Percentiles rank a stretch among this genome's conserved stretches.
phyloP scores from a whole-genome alignment of 2,329 filamentous ascomycete genomes.

The Apiospora rasikravindrae region DNA sequence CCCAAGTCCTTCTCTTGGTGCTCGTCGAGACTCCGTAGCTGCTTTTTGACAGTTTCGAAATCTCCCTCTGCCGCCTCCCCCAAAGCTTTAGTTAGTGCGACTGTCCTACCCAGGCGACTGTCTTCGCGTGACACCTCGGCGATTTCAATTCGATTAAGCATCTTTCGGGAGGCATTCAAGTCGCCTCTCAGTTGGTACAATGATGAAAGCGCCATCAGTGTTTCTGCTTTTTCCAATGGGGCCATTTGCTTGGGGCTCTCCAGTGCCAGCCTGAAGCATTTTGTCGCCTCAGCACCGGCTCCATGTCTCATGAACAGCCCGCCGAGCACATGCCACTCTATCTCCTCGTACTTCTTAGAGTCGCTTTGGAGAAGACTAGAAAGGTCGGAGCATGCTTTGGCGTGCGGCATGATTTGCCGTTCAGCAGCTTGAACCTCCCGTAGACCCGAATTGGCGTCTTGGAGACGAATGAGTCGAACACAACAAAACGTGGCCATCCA shows the following conservation, averaged over 20 bases:
- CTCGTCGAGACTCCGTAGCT: background rate
- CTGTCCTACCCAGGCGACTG: background rate
- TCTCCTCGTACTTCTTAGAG: background rate
- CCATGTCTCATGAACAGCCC: slow-evolving; percentile 6
- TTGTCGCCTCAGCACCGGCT: background rate
- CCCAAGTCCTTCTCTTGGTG: slow-evolving; percentile 4
- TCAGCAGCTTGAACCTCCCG: background rate
- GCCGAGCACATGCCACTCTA: slow-evolving; percentile 7
- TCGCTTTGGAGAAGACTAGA: background rate
- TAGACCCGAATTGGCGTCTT: background rate
- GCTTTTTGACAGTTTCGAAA: background rate
- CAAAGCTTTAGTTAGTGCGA: background rate
- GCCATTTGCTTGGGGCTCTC: background rate
- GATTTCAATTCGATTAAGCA: background rate
- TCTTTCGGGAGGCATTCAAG: background rate
- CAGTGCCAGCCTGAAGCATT: slow-evolving; percentile 6
- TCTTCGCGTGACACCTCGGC: background rate
- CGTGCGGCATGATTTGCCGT: background rate
- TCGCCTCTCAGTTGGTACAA: slow-evolving; percentile 4
- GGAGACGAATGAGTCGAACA: background rate
- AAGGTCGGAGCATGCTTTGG: slow-evolving; percentile 3
- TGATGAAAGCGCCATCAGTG: background rate
- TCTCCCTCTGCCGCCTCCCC: background rate
- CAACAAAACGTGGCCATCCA: slow-evolving; percentile 10
- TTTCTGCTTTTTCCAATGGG: background rate